These are phyloP conservation scores for Boletus rubroflammeus DNA, from an alignment of 768 basidiomycete species.

Conservation along the genomic window DNA sequence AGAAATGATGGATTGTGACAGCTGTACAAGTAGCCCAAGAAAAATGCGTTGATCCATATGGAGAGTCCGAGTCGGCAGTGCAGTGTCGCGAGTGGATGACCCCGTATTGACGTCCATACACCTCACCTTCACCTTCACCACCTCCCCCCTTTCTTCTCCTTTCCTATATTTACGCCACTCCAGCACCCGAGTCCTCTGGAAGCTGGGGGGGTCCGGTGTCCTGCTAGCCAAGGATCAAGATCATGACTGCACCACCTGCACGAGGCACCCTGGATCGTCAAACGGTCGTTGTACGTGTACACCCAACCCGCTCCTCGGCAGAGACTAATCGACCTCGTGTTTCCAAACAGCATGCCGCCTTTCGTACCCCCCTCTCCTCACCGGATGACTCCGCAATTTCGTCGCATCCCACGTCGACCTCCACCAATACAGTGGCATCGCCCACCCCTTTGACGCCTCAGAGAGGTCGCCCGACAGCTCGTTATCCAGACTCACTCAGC, in stretches of 20 bases:
- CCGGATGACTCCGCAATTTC: slow-evolving; percentile 4
- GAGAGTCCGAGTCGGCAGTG: neutral
- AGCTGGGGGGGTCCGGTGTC: slow-evolving; percentile 9
- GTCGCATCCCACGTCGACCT: slow-evolving; percentile 9
- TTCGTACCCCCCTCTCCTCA: slow-evolving; percentile 6
- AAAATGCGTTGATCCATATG: neutral
- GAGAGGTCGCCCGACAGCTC: slow-evolving; percentile 38
- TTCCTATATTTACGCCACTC: neutral
- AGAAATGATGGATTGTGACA: neutral
- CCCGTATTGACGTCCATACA: slow-evolving; percentile 10
- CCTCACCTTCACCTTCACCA: no score
- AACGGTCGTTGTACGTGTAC: slow-evolving; percentile 16
- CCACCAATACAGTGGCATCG: slow-evolving; percentile 1
- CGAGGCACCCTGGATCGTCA: slow-evolving; percentile 10
- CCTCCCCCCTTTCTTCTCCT: neutral
- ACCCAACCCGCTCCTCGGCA: neutral
- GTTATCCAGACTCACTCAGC: slow-evolving; percentile 57
- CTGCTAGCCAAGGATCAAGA: slow-evolving; percentile 7
- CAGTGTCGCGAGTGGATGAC: slow-evolving; percentile 1
- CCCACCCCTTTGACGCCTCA: slow-evolving; percentile 42
- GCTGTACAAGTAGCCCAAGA: neutral
- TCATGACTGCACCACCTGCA: slow-evolving; percentile 17
- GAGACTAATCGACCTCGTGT: slow-evolving; percentile 11
- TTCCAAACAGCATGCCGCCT: slow-evolving; percentile 7
- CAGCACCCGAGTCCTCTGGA: neutral